These are phyloP conservation scores for Kandelia obovata DNA, from an alignment of 345 rosid species.

Conservation along the genomic window DNA sequence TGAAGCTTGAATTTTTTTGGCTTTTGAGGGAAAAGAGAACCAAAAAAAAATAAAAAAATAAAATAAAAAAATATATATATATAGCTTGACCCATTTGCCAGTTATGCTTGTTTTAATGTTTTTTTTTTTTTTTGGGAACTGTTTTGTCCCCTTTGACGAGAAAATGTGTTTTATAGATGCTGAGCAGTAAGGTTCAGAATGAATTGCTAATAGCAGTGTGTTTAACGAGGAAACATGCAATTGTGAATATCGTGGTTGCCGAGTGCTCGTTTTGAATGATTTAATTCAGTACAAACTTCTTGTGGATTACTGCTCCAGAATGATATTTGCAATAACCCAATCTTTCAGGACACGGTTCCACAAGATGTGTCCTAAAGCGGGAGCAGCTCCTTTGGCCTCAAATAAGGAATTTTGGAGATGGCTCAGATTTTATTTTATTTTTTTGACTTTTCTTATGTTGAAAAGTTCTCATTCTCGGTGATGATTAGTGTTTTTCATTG, in stretches of 20 bases:
- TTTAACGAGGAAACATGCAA: not conserved
- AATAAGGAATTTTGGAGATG: constrained; percentile 77
- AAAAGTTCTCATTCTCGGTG: not conserved
- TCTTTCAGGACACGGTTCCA: constrained; percentile 77
- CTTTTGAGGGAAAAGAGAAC: too few species aligned
- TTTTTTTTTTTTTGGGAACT: too few species aligned
- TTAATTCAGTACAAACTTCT: constrained; percentile 1
- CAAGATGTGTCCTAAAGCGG: constrained; percentile 86
- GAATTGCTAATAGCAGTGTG: not conserved
- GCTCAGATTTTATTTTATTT: constrained; percentile 51
- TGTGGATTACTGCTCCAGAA: constrained; percentile 43
- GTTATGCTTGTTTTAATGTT: too few species aligned
- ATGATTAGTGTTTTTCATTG: not conserved
- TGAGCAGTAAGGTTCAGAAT: not conserved
- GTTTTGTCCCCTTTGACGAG: too few species aligned
- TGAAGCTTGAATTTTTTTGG: too few species aligned
- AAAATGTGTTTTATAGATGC: too few species aligned
- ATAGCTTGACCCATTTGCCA: too few species aligned
- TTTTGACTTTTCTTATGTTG: not conserved
- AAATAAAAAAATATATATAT: too few species aligned
- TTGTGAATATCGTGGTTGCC: not conserved
- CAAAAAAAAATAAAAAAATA: too few species aligned
- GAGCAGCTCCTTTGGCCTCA: constrained; percentile 89
- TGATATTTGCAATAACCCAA: constrained; percentile 69
- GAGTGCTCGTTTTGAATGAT: not conserved